Evolutionary conservation across 2,329 filamentous ascomycete species (phyloP), one percentile per base, ranked within the genome.

Genomic region (Ascochyta pisi): DNA sequence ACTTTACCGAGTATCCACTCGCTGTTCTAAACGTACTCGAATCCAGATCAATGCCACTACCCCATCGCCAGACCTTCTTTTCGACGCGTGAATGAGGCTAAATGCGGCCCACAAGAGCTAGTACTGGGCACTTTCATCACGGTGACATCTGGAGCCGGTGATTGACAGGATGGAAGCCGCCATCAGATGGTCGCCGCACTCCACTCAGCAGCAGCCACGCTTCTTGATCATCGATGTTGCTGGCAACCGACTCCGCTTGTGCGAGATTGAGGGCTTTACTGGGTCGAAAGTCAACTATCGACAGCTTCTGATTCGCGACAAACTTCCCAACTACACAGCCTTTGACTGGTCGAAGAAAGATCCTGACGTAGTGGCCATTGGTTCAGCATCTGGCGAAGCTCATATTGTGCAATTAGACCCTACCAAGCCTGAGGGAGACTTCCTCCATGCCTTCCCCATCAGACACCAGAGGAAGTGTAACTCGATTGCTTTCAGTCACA

Each of bases 401-500:
- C 89, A 89, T 60, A 78, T 96, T 19, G 77, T 95, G 52, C 84
- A 87, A 58, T 83, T 95, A 43, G 87, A 92, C 67, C 86, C 90
- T 64, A 84, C 86, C 61, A 69, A 71, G 27, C 72, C 75, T 12
- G 67, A 74, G 3, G 70, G 64, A 35, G 70, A 77, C 58, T 61
- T 69, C 63, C 64, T 88, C 83, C 48, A 91, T 84, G 67, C 89
- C 45, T 85, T 92, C 57, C 85, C 85, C 19, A 83, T 92, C 42
- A 91, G 90, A 71, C 86, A 92, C 72, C 85, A 89, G 50, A 84
- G 91, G 40, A 89, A 89, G 39, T 94, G 90, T 66, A 91, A 94
- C 67, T 89, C 90, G 0, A 89, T 95, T 37, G 88, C 90, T 3
- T 92, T 95, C 77, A 94, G 87, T 68, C 86, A 85, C 3, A 88